phyloP scores from a whole-genome alignment of 1,284 basidiomycete genomes.

The Kalmanozyma brasiliensis region DNA sequence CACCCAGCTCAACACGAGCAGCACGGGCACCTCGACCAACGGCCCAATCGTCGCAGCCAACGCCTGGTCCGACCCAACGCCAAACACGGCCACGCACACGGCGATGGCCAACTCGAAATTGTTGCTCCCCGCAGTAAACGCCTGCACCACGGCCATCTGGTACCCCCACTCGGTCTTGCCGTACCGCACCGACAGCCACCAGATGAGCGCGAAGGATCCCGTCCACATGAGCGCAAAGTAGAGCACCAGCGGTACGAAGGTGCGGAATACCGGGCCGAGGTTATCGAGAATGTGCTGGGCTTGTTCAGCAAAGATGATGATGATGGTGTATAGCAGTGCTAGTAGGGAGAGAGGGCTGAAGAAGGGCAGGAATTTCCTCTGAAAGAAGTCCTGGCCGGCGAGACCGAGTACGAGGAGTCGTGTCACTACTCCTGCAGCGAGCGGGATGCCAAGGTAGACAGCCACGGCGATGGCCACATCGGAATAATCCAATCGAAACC shows the following conservation, averaged over 20 bases:
- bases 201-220: slow-evolving; percentile 73
- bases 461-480: slow-evolving; percentile 78
- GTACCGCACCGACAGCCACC: slow-evolving; percentile 50
- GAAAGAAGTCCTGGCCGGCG: slow-evolving; percentile 71
- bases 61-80: slow-evolving; percentile 48
- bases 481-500: slow-evolving; percentile 75
- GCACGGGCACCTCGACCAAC: slow-evolving; percentile 73
- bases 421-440: slow-evolving; percentile 77
- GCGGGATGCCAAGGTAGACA: slow-evolving; percentile 75
- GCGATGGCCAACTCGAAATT: slow-evolving; percentile 79
- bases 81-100: slow-evolving; percentile 79
- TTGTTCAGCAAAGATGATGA: slow-evolving; percentile 82
- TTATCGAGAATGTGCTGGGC: slow-evolving; percentile 59
- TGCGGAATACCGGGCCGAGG: slow-evolving; percentile 55
- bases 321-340: slow-evolving; percentile 73
- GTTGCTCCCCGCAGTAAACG: slow-evolving; percentile 71
- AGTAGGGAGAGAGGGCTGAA: slow-evolving; percentile 80
- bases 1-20: slow-evolving; percentile 78
- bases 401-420: slow-evolving; percentile 73
- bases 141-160: slow-evolving; percentile 69
- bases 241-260: slow-evolving; percentile 77
- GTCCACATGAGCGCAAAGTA: slow-evolving; percentile 85
- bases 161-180: slow-evolving; percentile 63
- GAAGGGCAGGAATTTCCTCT: slow-evolving; percentile 75
- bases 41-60: slow-evolving; percentile 58